Evolutionary conservation across 768 basidiomycete genomes (phyloP).

Genomic region (Termitomyces sp.): DNA sequence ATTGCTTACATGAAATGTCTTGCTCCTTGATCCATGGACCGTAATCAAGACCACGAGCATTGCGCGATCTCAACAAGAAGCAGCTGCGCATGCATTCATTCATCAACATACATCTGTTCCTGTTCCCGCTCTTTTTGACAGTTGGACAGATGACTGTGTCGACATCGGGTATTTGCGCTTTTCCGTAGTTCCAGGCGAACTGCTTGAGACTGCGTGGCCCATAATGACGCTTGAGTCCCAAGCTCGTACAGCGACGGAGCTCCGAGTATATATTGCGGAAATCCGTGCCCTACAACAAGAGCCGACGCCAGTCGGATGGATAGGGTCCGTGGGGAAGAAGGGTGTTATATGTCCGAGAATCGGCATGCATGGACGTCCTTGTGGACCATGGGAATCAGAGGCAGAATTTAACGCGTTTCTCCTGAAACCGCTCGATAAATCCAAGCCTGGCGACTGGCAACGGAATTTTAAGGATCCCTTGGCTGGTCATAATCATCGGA

Average conservation of each 20-base stretch:
- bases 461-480: neutral
- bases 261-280: neutral
- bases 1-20: neutral
- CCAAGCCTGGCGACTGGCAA: neutral
- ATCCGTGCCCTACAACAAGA: neutral
- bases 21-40: neutral
- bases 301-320: neutral
- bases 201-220: neutral
- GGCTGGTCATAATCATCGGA: neutral
- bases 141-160: neutral
- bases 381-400: neutral
- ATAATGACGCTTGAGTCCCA: neutral
- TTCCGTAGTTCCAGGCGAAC: neutral
- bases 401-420: neutral
- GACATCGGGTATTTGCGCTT: neutral
- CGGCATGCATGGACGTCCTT: neutral
- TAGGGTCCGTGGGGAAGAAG: neutral
- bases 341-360: neutral
- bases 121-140: neutral
- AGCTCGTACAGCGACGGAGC: neutral
- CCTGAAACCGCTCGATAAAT: neutral
- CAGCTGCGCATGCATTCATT: neutral
- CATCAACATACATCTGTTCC: neutral
- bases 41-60: neutral
- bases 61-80: neutral